Evolutionary conservation across 345 rosid species (phyloP), one percentile per base, ranked within the genome.

Genomic region (Firmiana major): DNA sequence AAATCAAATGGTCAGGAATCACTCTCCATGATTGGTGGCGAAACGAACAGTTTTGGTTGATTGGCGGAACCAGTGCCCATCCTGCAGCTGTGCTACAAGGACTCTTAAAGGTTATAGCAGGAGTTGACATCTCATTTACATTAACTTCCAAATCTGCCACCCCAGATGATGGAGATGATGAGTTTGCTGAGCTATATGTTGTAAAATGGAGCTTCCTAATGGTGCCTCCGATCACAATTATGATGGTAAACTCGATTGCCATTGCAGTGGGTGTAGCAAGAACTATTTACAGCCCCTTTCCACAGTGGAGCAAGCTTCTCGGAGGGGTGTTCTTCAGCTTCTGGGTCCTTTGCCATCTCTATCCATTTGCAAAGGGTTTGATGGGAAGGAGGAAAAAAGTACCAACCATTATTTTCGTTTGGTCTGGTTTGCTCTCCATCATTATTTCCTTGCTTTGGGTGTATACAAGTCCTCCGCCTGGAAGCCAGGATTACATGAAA

Each of bases 371-470:
- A 0, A 90, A 90, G 78, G 97, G 97, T 34, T 81, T 92, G 83
- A 87, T 92, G 97, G 97, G 97, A 92, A n/a, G n/a, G n/a, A n/a
- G n/a, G n/a, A n/a, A n/a, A n/a, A n/a, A 79, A 81, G 88, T 89
- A 7, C 94, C 97, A 9, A 92, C 97, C 28, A 92, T 92, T 42
- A 87, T 92, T 22, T 92, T 80, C 46, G 90, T 92, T 19, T 92
- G 97, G 97, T 89, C 93, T 11, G 97, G 94, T 19, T 73, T 90
- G 86, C 75, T 92, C 53, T 88, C 94, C 24, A 86, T 89, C 64
- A 86, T 87, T 68, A 79, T 92, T 54, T 90, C 93, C 8, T 74
- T 90, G 86, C 88, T 92, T 28, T 90, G 94, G 94, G 87, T 90
- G 72, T 87, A 87, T 75, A 85, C 90, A 6, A 89, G 83, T 77